A percentile compares a stretch with the other conserved stretches of the same genome.
Evolutionary conservation across 257 asterid species (phyloP).

Genomic region (Galeopsis tetrahit): DNA sequence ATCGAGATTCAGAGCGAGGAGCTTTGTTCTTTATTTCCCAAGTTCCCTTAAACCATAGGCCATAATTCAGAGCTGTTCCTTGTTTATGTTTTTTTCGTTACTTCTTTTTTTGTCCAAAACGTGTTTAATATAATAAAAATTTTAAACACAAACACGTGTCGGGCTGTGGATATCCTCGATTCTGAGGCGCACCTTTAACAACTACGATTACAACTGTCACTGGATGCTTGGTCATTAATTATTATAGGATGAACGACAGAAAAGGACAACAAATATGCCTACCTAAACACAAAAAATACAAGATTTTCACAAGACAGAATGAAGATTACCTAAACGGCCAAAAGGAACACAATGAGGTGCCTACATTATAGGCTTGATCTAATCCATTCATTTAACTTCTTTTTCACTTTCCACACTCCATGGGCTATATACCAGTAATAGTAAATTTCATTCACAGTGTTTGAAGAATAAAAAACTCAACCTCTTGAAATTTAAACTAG

Average conservation of each 20-base stretch:
- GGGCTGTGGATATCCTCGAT: neutral
- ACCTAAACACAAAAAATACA: constrained; percentile 15
- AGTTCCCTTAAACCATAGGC: neutral
- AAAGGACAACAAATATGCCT: constrained; percentile 10
- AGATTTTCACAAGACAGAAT: neutral
- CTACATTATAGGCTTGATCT: neutral
- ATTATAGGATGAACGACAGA: neutral
- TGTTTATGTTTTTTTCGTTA: neutral
- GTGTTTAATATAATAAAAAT: neutral
- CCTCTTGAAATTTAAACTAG: neutral
- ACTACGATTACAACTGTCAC: neutral
- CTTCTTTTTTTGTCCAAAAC: neutral
- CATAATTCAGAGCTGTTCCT: neutral
- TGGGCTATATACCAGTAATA: neutral
- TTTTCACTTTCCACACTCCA: constrained; percentile 22
- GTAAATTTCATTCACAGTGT: neutral
- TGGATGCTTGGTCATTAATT: neutral
- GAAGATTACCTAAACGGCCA: constrained; percentile 14
- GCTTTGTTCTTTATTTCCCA: neutral
- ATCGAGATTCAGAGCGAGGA: neutral
- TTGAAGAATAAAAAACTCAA: neutral
- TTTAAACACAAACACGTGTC: neutral
- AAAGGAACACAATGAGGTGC: constrained; percentile 11
- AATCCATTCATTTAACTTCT: constrained; percentile 17
- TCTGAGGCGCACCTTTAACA: neutral